Evolutionary conservation across 2,329 filamentous ascomycete species (phyloP), one percentile per base, ranked within the genome.

Genomic region (Colletotrichum abscissum): DNA sequence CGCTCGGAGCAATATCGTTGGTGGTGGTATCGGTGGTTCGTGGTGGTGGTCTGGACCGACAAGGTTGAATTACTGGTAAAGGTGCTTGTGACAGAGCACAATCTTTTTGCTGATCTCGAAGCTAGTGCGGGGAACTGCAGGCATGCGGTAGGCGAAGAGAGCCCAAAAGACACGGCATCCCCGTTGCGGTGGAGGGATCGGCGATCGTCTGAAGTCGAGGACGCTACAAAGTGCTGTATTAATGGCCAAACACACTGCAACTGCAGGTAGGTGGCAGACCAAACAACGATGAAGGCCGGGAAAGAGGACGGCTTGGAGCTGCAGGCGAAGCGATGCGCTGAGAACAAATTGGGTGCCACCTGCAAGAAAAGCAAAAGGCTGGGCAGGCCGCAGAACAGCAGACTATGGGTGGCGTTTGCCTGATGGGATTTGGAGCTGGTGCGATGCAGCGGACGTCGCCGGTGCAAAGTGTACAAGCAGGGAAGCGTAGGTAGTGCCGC

Each of bases 101-200:
- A 64, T 72, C 54, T 69, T 64, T 64, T 38, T 69, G 66, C 59
- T 60, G 70, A 69, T 72, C 42, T 64, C 55, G 28, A 69, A 72
- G 66, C 67, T 69, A 72, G 66, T 69, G 70, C 70, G 70, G 70
- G 70, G 70, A 64, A 59, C 67, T 69, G 70, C 66, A 72, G 59
- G 66, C 58, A 69, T 64, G 70, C 66, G 33, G 65, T 54, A 58
- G 59, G 58, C 58, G 69, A 59, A 55, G 70, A 69, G 42, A 38
- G 38, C 52, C 42, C 59, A 46, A 28, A 64, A 55, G 55, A 35
- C 54, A 56, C 70, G 70, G 66, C 70, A 72, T 69, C 59, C 66
- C 59, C 55, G 70, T 69, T 46, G 22, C 9, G 22, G 59, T 69
- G 58, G 52, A 49, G 59, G 66, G 66, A 72, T 72, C 66, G 70